Base-by-base conservation (phyloP, 768 basidiomycete species). In the Daedalea quercina region DNA sequence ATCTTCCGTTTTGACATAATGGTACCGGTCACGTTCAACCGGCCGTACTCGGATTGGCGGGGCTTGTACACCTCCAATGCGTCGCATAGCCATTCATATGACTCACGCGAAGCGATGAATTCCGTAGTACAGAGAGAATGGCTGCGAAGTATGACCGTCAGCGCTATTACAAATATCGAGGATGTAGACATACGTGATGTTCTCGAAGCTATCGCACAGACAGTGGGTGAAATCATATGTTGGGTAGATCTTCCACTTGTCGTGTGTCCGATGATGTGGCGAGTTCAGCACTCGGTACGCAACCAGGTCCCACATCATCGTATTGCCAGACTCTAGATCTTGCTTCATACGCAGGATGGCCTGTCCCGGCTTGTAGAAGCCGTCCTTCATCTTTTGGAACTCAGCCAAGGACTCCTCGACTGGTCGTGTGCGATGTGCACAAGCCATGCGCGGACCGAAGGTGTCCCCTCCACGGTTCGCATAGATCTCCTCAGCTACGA, bases 211-310 rank as follows among this genome's bases (percentile, higher is more conserved):
- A 79, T 99, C 96, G 51, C 91, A 90, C 50, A 99, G 72, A 70
- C 96, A 98, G 73, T 99, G 96, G 0, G 96, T 96, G 67, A 95
- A 98, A 67, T 99, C 96, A 66, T 99, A 99, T 0, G 94, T 97
- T 2, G 95, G 95, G 68, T 99, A 99, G 55, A 99, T 92, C 64
- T 80, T 90, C 96, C 96, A 99, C 63, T 87, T 89, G 67, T 86
- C 84, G 9, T 83, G 82, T 1, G 96, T 98, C 22, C 96, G 82
- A 63, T 98, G 95, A 69, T 99, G 96, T 26, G 89, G 83, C 1
- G 91, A 81, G 47, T 88, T 80, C 50, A 97, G 77, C 15, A 98
- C 91, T 24, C 96, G 86, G 67, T 98, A 99, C 7, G 95, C 95
- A 33, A 96, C 90, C 51, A 96, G 70, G 71, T 99, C 96, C 96